phyloP scores from a whole-genome alignment of 768 basidiomycete species.

The Xerocomus spinulosus region DNA sequence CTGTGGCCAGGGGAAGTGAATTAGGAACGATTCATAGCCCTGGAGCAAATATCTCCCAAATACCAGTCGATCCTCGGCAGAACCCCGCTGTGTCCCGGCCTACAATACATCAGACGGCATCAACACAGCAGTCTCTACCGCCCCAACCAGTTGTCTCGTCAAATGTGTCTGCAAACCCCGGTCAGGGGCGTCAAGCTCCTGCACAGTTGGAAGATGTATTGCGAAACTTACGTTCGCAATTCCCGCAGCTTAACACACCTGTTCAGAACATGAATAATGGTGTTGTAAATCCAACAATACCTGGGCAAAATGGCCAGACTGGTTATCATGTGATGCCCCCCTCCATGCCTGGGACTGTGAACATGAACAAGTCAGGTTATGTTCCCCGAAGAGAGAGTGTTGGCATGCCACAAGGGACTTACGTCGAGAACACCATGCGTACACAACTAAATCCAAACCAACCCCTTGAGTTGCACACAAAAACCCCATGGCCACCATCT shows the following conservation, averaged over 20 bases:
- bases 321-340: neutral
- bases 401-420: constrained; percentile 1
- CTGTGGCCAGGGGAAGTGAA: constrained; percentile 3
- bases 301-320: neutral
- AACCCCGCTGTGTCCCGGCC: neutral
- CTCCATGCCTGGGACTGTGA: neutral
- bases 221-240: constrained; percentile 12
- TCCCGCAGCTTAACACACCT: constrained; percentile 6
- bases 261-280: neutral
- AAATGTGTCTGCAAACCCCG: neutral
- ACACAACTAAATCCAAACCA: constrained; percentile 5
- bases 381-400: constrained; percentile 7
- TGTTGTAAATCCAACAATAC: neutral
- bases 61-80: neutral
- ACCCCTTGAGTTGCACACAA: neutral
- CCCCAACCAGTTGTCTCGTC: neutral
- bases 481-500: constrained; percentile 1
- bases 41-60: neutral
- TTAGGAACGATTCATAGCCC: neutral
- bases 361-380: neutral
- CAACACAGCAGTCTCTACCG: neutral
- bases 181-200: constrained; percentile 4
- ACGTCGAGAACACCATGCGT: neutral
- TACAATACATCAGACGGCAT: neutral
- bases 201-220: constrained; percentile 13